These are phyloP conservation scores for Zygosaccharomyces gambellarensis DNA, from an alignment of 805 yeast species.

Conservation along the genomic window DNA sequence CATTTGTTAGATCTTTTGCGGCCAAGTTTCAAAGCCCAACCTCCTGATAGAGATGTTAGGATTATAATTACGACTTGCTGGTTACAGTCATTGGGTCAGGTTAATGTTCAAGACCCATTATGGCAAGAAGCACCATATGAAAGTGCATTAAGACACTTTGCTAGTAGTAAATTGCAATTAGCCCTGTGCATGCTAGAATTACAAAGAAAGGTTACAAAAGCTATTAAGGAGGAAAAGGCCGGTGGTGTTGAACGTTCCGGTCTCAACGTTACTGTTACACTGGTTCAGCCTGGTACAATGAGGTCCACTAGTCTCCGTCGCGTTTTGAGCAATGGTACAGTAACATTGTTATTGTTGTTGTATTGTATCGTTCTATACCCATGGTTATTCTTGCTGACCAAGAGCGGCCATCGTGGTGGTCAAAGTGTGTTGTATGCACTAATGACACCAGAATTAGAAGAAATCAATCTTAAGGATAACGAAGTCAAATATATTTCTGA, in stretches of 20 bases:
- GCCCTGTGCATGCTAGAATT: slow-evolving; percentile 72
- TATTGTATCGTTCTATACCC: slow-evolving; percentile 62
- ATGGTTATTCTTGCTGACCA: slow-evolving; percentile 73
- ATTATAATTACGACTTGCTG: slow-evolving; percentile 75
- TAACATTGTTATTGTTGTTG: slow-evolving; percentile 59
- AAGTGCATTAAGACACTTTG: slow-evolving; percentile 72
- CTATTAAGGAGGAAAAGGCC: slow-evolving; percentile 57
- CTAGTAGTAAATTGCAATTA: slow-evolving; percentile 74
- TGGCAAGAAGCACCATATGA: slow-evolving; percentile 54
- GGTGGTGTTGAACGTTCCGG: slow-evolving; percentile 33
- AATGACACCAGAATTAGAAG: slow-evolving; percentile 64
- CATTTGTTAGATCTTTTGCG: slow-evolving; percentile 73
- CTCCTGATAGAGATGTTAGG: slow-evolving; percentile 91
- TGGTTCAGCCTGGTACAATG: slow-evolving; percentile 91
- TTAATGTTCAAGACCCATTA: slow-evolving; percentile 59
- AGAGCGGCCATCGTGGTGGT: slow-evolving; percentile 71
- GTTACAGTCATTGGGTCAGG: slow-evolving; percentile 65
- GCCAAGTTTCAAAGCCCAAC: slow-evolving; percentile 85
- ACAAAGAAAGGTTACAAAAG: slow-evolving; percentile 57
- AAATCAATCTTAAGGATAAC: slow-evolving; percentile 55
- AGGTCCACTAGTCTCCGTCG: slow-evolving; percentile 83
- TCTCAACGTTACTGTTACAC: slow-evolving; percentile 60
- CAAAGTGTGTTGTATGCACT: slow-evolving; percentile 69
- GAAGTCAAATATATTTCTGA: slow-evolving; percentile 55
- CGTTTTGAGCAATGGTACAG: slow-evolving; percentile 67